Percentiles rank a stretch among this genome's conserved stretches.
Conservation (phyloP, 116 monocot species). For the Papilionanthe hybrid region DNA sequence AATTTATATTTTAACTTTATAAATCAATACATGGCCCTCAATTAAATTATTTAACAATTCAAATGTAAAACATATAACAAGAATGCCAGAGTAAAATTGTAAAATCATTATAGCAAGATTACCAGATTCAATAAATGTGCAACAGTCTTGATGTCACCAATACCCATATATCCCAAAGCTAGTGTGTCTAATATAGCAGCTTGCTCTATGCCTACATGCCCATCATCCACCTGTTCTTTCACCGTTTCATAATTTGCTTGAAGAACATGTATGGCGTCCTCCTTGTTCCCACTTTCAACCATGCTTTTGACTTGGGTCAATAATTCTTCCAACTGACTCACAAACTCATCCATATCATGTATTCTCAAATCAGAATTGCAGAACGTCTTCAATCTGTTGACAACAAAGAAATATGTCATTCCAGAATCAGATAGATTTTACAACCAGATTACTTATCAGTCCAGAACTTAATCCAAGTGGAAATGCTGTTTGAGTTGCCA, state of each 20-base stretch:
- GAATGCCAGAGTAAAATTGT: not conserved
- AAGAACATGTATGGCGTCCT: conserved; percentile 61
- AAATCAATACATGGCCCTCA: not conserved
- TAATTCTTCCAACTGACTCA: conserved; percentile 57
- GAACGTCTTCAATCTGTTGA: conserved; percentile 34
- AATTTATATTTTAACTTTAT: not conserved
- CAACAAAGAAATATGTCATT: conserved; percentile 4
- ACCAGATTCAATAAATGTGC: conserved; percentile 53
- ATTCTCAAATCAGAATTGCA: conserved; percentile 12
- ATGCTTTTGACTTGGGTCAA: conserved; percentile 49
- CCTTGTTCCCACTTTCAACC: conserved; percentile 50
- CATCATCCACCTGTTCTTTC: conserved; percentile 51
- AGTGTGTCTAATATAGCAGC: conserved; percentile 74
- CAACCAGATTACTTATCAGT: not conserved
- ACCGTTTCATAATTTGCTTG: conserved; percentile 73
- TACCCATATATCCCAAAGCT: conserved; percentile 67
- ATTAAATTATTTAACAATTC: not conserved
- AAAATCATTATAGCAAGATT: conserved; percentile 18
- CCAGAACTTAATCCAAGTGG: not conserved
- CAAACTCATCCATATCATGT: conserved; percentile 35
- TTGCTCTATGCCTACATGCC: conserved; percentile 62
- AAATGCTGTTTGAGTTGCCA: not conserved
- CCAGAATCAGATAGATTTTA: not conserved
- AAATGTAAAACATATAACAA: not conserved
- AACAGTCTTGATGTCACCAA: conserved; percentile 42